Percentiles rank a stretch among this genome's conserved stretches.
These are phyloP conservation scores for Sinapis alba DNA, from an alignment of 441 rosid genomes.

Conservation along the genomic window DNA sequence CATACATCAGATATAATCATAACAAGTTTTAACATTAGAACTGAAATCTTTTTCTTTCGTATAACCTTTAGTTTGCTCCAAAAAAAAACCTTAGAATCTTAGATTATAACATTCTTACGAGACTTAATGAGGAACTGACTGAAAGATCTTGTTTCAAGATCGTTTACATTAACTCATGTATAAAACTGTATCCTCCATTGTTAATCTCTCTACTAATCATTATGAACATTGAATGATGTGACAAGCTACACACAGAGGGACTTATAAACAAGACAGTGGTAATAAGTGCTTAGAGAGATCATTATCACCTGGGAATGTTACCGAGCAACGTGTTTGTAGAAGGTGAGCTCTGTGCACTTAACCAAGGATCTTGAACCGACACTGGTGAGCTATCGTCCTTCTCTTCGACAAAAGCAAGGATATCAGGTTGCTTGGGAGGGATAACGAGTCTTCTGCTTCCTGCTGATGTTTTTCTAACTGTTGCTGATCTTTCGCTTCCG, in stretches of 20 bases:
- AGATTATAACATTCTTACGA: neutral
- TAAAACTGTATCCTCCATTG: slow-evolving; percentile 9
- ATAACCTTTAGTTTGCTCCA: too few relatives aligned
- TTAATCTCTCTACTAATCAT: slow-evolving; percentile 26
- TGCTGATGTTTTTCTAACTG: slow-evolving; percentile 37
- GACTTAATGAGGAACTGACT: neutral
- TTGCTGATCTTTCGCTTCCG: slow-evolving; percentile 35
- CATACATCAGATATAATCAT: neutral
- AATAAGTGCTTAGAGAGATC: slow-evolving; percentile 10
- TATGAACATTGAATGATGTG: slow-evolving; percentile 25
- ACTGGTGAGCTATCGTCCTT: slow-evolving; percentile 69
- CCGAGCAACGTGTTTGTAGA: slow-evolving; percentile 77
- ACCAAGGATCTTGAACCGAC: slow-evolving; percentile 89
- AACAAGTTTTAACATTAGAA: neutral
- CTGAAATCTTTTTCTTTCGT: neutral
- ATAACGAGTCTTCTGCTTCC: slow-evolving; percentile 54
- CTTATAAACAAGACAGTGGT: slow-evolving; percentile 26
- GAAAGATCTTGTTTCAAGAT: slow-evolving; percentile 36
- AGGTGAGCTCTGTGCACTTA: slow-evolving; percentile 91
- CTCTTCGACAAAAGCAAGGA: slow-evolving; percentile 49
- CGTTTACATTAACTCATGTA: slow-evolving; percentile 13
- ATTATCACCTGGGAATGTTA: slow-evolving; percentile 53
- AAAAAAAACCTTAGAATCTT: neutral
- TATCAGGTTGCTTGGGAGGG: slow-evolving; percentile 45
- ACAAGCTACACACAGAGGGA: slow-evolving; percentile 22